A percentile compares a stretch with the other conserved stretches of the same genome.
Conservation (phyloP, 768 basidiomycete genomes). For the Leccinum imitatum region DNA sequence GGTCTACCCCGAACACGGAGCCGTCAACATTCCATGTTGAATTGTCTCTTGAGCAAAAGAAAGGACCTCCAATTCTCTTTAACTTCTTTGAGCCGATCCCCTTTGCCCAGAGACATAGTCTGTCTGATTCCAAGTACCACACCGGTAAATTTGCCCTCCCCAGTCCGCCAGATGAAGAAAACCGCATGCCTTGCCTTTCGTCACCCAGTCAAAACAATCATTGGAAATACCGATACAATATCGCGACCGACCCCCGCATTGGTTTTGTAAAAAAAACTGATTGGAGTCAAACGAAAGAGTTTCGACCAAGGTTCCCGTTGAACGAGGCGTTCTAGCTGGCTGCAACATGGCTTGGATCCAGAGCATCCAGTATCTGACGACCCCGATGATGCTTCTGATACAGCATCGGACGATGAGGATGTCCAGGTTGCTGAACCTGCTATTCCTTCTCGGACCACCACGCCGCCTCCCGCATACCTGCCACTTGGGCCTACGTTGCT, state of each 20-base stretch:
- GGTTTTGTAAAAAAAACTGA: conserved; percentile 63
- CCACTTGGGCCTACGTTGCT: conserved; percentile 70
- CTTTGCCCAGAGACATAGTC: conserved; percentile 61
- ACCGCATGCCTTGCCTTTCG: conserved; percentile 28
- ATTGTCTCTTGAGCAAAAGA: conserved; percentile 33
- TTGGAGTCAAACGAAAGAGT: conserved; percentile 68
- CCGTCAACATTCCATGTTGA: conserved; percentile 57
- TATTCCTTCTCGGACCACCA: conserved; percentile 53
- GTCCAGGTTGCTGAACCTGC: conserved; percentile 29
- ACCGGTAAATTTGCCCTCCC: conserved; percentile 72
- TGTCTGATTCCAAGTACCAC: conserved; percentile 71
- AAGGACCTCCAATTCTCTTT: conserved; percentile 20
- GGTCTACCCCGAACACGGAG: conserved; percentile 46
- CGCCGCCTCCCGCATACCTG: conserved; percentile 69
- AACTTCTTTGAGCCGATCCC: conserved; percentile 70
- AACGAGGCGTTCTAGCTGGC: conserved; percentile 43
- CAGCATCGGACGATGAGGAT: conserved; percentile 42
- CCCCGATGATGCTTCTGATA: conserved; percentile 40
- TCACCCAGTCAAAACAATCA: conserved; percentile 25
- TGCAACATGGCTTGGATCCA: conserved; percentile 49
- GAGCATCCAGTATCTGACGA: conserved; percentile 33
- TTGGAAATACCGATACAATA: conserved; percentile 57
- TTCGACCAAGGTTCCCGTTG: conserved; percentile 37
- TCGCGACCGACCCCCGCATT: conserved; percentile 69
- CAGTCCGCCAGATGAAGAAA: conserved; percentile 57